Conservation (phyloP, 345 rosid species). For the Citrus medica region DNA sequence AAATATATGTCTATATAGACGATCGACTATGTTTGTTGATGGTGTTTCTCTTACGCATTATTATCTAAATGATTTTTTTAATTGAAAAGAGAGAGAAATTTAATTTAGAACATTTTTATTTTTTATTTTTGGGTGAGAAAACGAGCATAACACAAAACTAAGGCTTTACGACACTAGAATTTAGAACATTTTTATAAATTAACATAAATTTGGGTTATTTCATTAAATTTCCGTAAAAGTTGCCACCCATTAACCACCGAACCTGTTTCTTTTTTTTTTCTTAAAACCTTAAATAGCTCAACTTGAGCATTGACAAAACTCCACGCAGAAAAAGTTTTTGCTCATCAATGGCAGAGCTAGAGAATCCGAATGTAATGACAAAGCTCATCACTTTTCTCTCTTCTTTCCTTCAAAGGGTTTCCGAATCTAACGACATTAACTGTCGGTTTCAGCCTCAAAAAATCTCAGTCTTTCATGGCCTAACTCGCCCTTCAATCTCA, state of each 20-base stretch:
- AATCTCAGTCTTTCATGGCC: slow-evolving; percentile 76
- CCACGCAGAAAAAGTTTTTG: slow-evolving; percentile 1
- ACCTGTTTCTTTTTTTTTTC: slow-evolving; percentile 7
- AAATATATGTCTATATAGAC: too few relatives aligned
- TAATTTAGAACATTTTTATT: too few relatives aligned
- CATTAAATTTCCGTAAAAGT: background rate
- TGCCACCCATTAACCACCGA: slow-evolving; percentile 35
- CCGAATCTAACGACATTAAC: slow-evolving; percentile 63
- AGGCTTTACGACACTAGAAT: too few relatives aligned
- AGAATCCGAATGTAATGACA: slow-evolving; percentile 57
- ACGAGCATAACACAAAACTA: too few relatives aligned
- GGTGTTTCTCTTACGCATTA: background rate
- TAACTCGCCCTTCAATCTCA: slow-evolving; percentile 69
- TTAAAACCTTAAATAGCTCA: slow-evolving; percentile 5
- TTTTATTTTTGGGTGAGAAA: too few relatives aligned
- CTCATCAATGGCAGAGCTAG: slow-evolving; percentile 59
- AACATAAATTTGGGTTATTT: background rate
- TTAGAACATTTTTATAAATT: background rate
- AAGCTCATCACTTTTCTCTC: slow-evolving; percentile 69
- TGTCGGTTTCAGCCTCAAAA: slow-evolving; percentile 39
- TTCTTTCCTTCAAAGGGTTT: slow-evolving; percentile 61
- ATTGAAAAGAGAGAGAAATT: too few relatives aligned
- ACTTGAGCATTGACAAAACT: background rate
- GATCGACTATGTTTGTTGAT: background rate
- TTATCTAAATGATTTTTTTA: too few relatives aligned